Evolutionary conservation across 805 yeast species (phyloP).

Genomic region (Jamesozyma gamospora): DNA sequence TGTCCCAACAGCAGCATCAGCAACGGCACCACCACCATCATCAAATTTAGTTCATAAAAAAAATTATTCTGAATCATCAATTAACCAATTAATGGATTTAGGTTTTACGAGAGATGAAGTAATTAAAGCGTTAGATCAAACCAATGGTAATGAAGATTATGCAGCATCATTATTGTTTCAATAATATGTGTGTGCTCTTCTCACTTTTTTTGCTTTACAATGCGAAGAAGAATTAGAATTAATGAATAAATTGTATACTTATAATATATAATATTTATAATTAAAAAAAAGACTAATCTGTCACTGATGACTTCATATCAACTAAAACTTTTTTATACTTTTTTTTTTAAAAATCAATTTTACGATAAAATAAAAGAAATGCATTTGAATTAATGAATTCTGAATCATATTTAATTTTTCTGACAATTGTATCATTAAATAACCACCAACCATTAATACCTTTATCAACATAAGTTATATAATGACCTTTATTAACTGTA

Average conservation of each 20-base stretch:
- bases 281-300: too few species aligned
- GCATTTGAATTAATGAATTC: conserved; percentile 66
- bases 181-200: not conserved
- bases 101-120: conserved; percentile 68
- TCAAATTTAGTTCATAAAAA: too few species aligned
- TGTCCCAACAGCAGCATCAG: too few species aligned
- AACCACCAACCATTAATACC: conserved; percentile 59
- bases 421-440: conserved; percentile 68
- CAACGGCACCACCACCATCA: not conserved
- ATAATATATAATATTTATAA: too few species aligned
- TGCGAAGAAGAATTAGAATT: too few species aligned
- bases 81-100: conserved; percentile 45
- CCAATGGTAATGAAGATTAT: conserved; percentile 70
- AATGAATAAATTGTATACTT: too few species aligned
- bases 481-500: conserved; percentile 75
- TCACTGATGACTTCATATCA: too few species aligned
- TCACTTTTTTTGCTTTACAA: not conserved
- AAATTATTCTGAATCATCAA: conserved; percentile 28
- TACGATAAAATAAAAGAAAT: conserved; percentile 68
- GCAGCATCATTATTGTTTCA: conserved; percentile 73
- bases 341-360: too few species aligned
- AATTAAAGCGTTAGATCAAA: conserved; percentile 48
- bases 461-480: conserved; percentile 70
- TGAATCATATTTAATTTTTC: conserved; percentile 37
- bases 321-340: too few species aligned